Evolutionary conservation across 192 early-diverging fungal genomes (phyloP).

Genomic region (Entomortierella parvispora): DNA sequence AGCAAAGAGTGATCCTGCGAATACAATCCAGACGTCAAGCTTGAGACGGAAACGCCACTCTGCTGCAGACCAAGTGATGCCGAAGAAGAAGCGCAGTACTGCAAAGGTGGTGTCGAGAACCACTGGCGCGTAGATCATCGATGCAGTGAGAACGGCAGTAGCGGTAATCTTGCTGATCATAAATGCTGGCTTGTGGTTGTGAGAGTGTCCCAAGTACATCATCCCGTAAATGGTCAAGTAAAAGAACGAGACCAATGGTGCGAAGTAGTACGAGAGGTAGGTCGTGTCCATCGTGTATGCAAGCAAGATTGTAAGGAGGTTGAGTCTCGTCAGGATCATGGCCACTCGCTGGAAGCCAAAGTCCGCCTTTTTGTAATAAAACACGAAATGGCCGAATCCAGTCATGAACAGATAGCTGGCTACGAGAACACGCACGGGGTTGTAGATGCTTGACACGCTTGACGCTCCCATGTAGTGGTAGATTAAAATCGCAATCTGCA

Average conservation of each 20-base stretch:
- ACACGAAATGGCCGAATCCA: conserved; percentile 82
- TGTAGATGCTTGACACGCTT: conserved; percentile 70
- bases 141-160: conserved; percentile 45
- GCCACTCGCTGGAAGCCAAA: conserved; percentile 73
- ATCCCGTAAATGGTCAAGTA: conserved; percentile 73
- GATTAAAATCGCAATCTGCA: conserved; percentile 77
- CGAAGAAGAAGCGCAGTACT: conserved; percentile 52
- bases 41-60: conserved; percentile 80
- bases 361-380: conserved; percentile 75
- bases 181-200: conserved; percentile 61
- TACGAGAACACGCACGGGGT: conserved; percentile 77
- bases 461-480: conserved; percentile 82
- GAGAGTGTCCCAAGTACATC: conserved; percentile 61
- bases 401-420: conserved; percentile 86
- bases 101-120: conserved; percentile 57
- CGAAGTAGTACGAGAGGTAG: conserved; percentile 85
- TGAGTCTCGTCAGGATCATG: conserved; percentile 70
- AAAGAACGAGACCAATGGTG: conserved; percentile 79
- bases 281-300: conserved; percentile 74
- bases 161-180: conserved; percentile 64
- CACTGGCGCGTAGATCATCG: conserved; percentile 51
- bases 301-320: conserved; percentile 71
- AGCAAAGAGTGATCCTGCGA: conserved; percentile 73
- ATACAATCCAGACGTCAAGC: conserved; percentile 75
- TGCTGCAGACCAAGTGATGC: conserved; percentile 66